phyloP scores from a whole-genome alignment of 352 stramenopile species.

The Pythium vanterpoolii region DNA sequence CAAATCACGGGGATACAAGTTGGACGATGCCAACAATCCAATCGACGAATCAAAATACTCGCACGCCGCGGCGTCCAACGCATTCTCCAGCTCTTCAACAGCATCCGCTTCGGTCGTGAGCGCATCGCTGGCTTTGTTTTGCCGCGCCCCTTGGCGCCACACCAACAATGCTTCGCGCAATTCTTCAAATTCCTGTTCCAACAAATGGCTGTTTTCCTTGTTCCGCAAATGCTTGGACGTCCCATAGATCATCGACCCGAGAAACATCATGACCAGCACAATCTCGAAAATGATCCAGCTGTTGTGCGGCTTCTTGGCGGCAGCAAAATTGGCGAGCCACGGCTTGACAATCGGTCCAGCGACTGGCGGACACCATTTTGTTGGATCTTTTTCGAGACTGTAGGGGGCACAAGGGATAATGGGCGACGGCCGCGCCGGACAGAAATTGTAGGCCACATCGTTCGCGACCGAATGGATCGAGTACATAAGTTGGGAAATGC shows the following conservation, averaged over 20 bases:
- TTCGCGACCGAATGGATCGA: conserved; percentile 43
- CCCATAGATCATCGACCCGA: conserved; percentile 26
- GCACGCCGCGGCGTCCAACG: conserved; percentile 44
- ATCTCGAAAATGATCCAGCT: conserved; percentile 60
- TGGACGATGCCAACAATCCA: conserved; percentile 47
- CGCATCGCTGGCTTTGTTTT: conserved; percentile 11
- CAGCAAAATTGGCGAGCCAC: conserved; percentile 55
- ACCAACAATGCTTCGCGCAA: conserved; percentile 15
- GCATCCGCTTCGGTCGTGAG: conserved; percentile 5
- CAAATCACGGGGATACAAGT: conserved; percentile 8
- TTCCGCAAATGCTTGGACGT: conserved; percentile 5
- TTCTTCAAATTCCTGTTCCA: conserved; percentile 7
- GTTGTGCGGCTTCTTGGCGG: conserved; percentile 45
- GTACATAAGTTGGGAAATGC: conserved; percentile 44
- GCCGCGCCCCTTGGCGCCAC: background rate
- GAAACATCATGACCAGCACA: conserved; percentile 45
- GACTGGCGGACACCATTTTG: conserved; percentile 36
- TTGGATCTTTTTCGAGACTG: conserved; percentile 27
- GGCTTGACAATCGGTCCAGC: conserved; percentile 33
- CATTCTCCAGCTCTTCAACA: conserved; percentile 24
- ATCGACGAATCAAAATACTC: conserved; percentile 61
- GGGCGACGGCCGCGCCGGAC: conserved; percentile 42
- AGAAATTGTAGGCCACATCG: conserved; percentile 49
- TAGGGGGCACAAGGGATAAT: conserved; percentile 62
- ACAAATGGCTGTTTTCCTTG: conserved; percentile 10